Evolutionary conservation across 257 asterid genomes (phyloP).

Genomic region (Euphrasia confusa): DNA sequence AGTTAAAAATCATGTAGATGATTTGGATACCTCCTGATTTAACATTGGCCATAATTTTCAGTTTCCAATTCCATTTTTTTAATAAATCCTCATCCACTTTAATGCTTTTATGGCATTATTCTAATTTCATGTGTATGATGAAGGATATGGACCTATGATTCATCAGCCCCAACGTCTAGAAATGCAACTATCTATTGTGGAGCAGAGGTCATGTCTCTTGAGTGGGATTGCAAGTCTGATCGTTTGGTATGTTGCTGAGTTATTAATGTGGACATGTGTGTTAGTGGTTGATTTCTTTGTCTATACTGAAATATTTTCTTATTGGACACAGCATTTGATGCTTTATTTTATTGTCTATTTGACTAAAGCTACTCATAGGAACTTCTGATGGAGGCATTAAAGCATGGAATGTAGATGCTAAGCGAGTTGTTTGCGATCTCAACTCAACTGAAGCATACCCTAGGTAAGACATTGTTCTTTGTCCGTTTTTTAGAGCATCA

Average conservation of each 20-base stretch:
- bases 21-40: background rate
- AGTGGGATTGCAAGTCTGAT: conserved; percentile 98
- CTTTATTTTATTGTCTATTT: conserved; percentile 35
- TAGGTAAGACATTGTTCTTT: conserved; percentile 34
- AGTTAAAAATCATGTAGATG: too few relatives aligned
- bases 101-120: conserved; percentile 2
- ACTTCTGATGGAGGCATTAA: conserved; percentile 97
- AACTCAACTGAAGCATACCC: conserved; percentile 68
- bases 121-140: conserved; percentile 28
- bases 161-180: conserved; percentile 75
- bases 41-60: conserved; percentile 4
- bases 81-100: conserved; percentile 5
- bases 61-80: conserved; percentile 2
- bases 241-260: conserved; percentile 63
- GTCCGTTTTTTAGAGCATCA: conserved; percentile 22
- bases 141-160: conserved; percentile 96
- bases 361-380: conserved; percentile 90
- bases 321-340: conserved; percentile 33
- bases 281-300: conserved; percentile 20
- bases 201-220: conserved; percentile 93
- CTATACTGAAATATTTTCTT: conserved; percentile 21
- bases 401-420: conserved; percentile 97
- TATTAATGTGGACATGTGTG: conserved; percentile 8
- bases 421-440: conserved; percentile 95
- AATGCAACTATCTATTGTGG: conserved; percentile 98